Evolutionary conservation across 2,329 filamentous ascomycete species (phyloP), one percentile per base, ranked within the genome.

Genomic region (Cercospora citrullina): DNA sequence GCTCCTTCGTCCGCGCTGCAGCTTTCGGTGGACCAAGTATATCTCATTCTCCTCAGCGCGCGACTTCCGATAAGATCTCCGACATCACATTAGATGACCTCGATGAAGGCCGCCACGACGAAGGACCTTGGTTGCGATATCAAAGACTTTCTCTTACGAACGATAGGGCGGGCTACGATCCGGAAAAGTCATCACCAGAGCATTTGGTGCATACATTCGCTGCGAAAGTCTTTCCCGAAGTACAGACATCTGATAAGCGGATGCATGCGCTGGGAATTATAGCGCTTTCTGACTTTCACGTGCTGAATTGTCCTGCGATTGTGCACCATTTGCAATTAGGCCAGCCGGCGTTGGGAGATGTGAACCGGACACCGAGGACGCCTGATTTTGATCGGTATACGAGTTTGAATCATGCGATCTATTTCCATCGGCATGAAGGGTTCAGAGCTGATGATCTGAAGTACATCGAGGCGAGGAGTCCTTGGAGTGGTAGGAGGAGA

Each of bases 381-480:
- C 39, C 33, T 12, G 36, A 70, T 5, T 69, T 69, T 57, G 51
- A 68, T 14, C 36, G 55, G 3, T 57, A 64, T 26, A 72, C 70
- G 16, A 65, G 66, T 12, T 45, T 72, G 16, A 72, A 94, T 76
- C 91, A 93, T 67, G 81, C 80, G 30, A 83, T 84, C 31, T 81
- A 83, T 69, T 84, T 84, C 71, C 83, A 84, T 69, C 78, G 79
- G 59, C 81, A 81, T 23, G 75, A 79, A 12, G 77, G 73, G 16
- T 83, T 83, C 69, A 74, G 79, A 59, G 81, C 81, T 16, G 82
- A 84, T 64, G 81, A 92, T 79, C 91, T 90, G 90, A 89, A 91
- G 85, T 88, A 92, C 73, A 85, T 84, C 31, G 90, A 92, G 81
- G 91, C 91, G 86, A 86, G 89, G 78, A 91, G 87, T 67, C 90